Percentiles rank a stretch among this genome's conserved stretches.
phyloP scores from a whole-genome alignment of 352 stramenopile genomes.

The Globisporangium uncinulatum region DNA sequence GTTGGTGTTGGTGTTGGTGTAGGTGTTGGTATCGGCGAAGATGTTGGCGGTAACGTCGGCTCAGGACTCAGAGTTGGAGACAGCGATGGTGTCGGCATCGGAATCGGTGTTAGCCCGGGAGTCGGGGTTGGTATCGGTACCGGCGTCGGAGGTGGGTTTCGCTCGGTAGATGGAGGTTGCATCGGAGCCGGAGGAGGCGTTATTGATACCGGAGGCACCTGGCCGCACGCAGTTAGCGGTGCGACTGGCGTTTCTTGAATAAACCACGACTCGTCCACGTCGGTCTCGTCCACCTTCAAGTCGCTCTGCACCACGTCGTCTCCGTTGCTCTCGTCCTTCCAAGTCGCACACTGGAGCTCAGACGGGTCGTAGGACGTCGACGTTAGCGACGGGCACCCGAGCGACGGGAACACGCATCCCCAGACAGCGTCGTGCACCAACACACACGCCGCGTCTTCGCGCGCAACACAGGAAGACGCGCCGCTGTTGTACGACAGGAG shows the following conservation, averaged over 20 bases:
- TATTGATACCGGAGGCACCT: not conserved
- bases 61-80: not conserved
- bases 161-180: not conserved
- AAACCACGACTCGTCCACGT: slow-evolving; percentile 28
- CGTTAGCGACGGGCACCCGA: slow-evolving; percentile 1
- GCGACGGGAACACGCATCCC: slow-evolving; percentile 9
- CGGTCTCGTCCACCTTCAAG: slow-evolving; percentile 6
- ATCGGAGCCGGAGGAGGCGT: slow-evolving; percentile 4
- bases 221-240: slow-evolving; percentile 9
- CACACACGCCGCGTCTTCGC: slow-evolving; percentile 2
- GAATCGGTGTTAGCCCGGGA: not conserved
- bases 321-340: slow-evolving; percentile 14
- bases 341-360: slow-evolving; percentile 16
- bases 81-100: slow-evolving; percentile 9
- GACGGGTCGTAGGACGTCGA: not conserved
- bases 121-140: not conserved
- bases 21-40: not conserved
- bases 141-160: slow-evolving; percentile 1
- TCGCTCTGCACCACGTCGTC: slow-evolving; percentile 1
- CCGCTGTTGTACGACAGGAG: slow-evolving; percentile 9
- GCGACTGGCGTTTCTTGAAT: slow-evolving; percentile 17
- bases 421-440: slow-evolving; percentile 1
- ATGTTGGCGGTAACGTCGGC: not conserved
- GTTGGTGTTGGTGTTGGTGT: not conserved
- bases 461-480: slow-evolving; percentile 2